Base-by-base conservation (phyloP, 164 flowering plant species). In the Aristolochia fimbriata region DNA sequence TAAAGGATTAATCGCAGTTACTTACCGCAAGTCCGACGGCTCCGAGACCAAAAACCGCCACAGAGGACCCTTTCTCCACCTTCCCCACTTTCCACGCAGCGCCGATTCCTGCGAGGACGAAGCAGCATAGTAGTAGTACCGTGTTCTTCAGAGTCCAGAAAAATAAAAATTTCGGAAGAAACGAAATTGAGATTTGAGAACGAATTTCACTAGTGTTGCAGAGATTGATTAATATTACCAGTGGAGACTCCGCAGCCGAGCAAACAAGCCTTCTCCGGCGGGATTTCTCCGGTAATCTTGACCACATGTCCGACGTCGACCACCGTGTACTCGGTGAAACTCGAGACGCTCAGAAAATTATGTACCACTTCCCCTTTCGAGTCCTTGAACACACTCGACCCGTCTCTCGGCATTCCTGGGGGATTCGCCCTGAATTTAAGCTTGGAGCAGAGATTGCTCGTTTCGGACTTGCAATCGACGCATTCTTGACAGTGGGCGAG, bases 21-120 rank as follows among this genome's bases (percentile, higher is more conserved):
- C n/a, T 65, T 72, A 86, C 94, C 68, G 90, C 90, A 23, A 86
- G 75, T 41, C 94, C 94, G 17, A 84, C 73, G 4, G 83, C 68
- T 31, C 94, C 90, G 0, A 86, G 79, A 0, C 93, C 93, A 47
- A 86, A 82, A 9, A 86, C 75, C 6, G 76, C 90, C 0, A 84
- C 88, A 0, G 80, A 77, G 49, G 86, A 80, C 1, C 90, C 90
- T 33, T 54, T 60, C 24, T 78, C 81, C 20, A 86, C 81, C 3
- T 68, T 68, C 7, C 86, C 90, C 30, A 74, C 74, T 60, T 73
- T 86, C 83, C 81, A 81, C 0, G 77, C 83, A 0, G 83, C 90
- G 45, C 86, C 90, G 0, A 84, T 46, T 6, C 92, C 92, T 86
- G 76, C 59, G 55, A 52, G 15, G 31, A 31, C 49, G 25, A 20